Percentiles rank a stretch among this genome's conserved stretches.
Conservation (phyloP, 2,329 filamentous ascomycete genomes). For the Rhinocladiella mackenziei region DNA sequence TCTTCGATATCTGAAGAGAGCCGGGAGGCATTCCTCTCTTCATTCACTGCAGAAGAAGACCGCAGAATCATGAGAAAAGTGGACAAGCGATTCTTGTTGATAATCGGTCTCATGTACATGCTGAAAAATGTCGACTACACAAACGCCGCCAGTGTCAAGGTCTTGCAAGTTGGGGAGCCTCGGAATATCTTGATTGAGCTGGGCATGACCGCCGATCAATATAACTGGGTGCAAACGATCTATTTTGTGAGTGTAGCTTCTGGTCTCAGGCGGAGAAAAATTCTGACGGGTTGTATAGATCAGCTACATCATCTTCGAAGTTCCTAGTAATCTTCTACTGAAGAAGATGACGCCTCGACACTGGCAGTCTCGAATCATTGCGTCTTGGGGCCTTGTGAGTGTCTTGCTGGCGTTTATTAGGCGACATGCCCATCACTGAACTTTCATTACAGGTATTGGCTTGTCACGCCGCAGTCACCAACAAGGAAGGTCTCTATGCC, state of each 20-base stretch:
- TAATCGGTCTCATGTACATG: constrained; percentile 64
- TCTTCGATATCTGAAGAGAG: constrained; percentile 7
- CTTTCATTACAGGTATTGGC: constrained; percentile 31
- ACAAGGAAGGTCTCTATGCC: constrained; percentile 38
- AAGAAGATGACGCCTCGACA: constrained; percentile 37
- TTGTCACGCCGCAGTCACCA: constrained; percentile 38
- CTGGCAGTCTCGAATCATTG: constrained; percentile 39
- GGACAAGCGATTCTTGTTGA: constrained; percentile 64
- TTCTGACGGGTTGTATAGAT: constrained; percentile 21
- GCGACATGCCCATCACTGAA: background rate
- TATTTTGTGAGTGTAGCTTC: constrained; percentile 35
- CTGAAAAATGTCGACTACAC: constrained; percentile 44
- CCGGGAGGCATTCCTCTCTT: constrained; percentile 35
- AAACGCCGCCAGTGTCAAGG: constrained; percentile 43
- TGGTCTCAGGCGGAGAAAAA: background rate
- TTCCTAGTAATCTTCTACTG: constrained; percentile 39
- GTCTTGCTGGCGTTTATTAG: background rate
- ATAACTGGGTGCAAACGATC: constrained; percentile 42
- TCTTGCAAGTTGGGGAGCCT: constrained; percentile 41
- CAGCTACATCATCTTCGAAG: constrained; percentile 41
- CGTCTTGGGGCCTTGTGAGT: constrained; percentile 35
- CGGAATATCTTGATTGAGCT: constrained; percentile 40
- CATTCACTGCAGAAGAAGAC: constrained; percentile 41
- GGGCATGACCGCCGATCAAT: constrained; percentile 40
- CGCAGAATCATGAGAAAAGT: constrained; percentile 42